Percentiles rank a stretch among this genome's conserved stretches.
phyloP scores from a whole-genome alignment of 345 rosid genomes.

The Barbarea vulgaris region DNA sequence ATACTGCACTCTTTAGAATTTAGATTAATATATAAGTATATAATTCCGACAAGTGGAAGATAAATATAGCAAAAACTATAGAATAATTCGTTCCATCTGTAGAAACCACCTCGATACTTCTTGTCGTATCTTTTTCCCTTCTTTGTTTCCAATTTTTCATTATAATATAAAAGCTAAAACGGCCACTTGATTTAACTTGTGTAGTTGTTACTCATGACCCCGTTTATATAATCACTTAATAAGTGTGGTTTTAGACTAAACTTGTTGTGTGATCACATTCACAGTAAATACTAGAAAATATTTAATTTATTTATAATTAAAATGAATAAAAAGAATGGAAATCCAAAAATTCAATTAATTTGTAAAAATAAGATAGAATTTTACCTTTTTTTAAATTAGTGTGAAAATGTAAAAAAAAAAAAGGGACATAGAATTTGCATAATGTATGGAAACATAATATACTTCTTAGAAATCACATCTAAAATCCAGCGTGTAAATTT shows the following conservation, averaged over 20 bases:
- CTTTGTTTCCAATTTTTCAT: neutral
- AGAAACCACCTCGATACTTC: slow-evolving; percentile 16
- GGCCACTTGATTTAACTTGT: neutral
- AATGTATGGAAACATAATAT: neutral
- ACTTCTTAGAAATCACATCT: neutral
- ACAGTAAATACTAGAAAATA: neutral
- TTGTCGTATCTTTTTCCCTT: neutral
- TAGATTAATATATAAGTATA: neutral
- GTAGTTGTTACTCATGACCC: neutral
- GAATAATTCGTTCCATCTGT: neutral
- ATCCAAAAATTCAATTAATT: neutral
- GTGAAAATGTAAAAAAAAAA: too few species aligned
- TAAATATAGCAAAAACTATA: slow-evolving; percentile 14
- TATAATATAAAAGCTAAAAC: neutral
- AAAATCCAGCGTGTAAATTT: neutral
- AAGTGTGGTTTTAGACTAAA: neutral
- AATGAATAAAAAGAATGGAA: neutral
- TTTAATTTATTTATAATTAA: too few species aligned
- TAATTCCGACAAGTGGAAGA: slow-evolving; percentile 24
- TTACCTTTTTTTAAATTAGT: neutral
- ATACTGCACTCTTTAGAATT: neutral
- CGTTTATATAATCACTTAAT: too few species aligned
- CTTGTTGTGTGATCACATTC: neutral
- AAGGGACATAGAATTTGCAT: too few species aligned
- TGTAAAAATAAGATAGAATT: neutral